These are phyloP conservation scores for Herpetomonas tarakana DNA, from an alignment of 208 protist genomes.

Conservation along the genomic window DNA sequence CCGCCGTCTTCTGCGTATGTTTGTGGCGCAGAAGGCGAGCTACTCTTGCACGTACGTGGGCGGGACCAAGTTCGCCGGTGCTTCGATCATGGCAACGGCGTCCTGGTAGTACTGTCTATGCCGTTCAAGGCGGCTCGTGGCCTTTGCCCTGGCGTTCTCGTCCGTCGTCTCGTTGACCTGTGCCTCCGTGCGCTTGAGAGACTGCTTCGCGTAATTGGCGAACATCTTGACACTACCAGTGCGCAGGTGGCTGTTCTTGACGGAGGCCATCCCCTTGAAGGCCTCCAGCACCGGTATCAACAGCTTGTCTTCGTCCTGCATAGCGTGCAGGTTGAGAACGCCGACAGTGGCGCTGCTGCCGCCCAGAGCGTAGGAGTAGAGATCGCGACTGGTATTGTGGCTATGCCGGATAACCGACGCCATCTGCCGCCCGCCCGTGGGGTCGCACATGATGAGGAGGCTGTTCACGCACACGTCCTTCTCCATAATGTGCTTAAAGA, in stretches of 20 bases:
- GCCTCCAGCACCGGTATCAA: constrained; percentile 8
- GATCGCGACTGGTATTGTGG: constrained; percentile 19
- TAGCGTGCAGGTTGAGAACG: constrained; percentile 21
- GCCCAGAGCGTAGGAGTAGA: constrained; percentile 48
- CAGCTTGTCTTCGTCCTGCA: constrained; percentile 16
- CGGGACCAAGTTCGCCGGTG: constrained; percentile 28
- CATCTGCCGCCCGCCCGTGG: constrained; percentile 13
- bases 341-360: constrained; percentile 41
- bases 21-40: too few species aligned
- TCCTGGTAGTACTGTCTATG: constrained; percentile 35
- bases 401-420: constrained; percentile 12
- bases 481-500: constrained; percentile 23
- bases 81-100: constrained; percentile 26
- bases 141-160: constrained; percentile 6
- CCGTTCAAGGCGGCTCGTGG: constrained; percentile 17
- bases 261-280: constrained; percentile 19
- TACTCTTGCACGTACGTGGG: constrained; percentile 26
- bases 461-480: constrained; percentile 45
- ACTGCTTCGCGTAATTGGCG: constrained; percentile 28
- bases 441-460: constrained; percentile 33
- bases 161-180: constrained; percentile 13
- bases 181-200: constrained; percentile 17
- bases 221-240: constrained; percentile 50
- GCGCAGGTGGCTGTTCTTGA: constrained; percentile 29
- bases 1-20: not conserved